Conservation (phyloP, 1,284 basidiomycete genomes). For the Wolfiporia cocos region DNA sequence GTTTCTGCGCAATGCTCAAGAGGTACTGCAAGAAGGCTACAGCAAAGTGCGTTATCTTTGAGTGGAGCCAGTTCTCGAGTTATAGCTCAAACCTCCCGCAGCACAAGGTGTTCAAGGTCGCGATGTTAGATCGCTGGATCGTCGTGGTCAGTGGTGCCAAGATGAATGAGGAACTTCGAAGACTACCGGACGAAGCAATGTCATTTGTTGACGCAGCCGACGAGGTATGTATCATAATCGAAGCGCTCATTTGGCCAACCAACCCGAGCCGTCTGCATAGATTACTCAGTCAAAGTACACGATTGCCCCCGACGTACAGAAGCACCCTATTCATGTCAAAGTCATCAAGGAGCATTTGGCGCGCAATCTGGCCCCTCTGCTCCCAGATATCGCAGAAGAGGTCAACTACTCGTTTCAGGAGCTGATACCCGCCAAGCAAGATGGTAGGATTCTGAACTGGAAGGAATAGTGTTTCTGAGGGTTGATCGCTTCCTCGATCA, state of each 20-base stretch:
- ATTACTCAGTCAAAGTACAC: constrained; percentile 4
- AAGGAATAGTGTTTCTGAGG: background rate
- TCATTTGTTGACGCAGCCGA: constrained; percentile 15
- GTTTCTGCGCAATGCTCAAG: constrained; percentile 16
- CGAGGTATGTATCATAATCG: background rate
- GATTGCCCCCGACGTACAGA: background rate
- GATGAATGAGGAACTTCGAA: constrained; percentile 28
- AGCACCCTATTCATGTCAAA: background rate
- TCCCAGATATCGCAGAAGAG: constrained; percentile 14
- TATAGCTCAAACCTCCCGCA: background rate
- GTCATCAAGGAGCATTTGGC: background rate
- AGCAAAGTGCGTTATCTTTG: constrained; percentile 1
- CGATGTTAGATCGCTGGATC: background rate
- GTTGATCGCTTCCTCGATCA: background rate
- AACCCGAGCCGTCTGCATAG: background rate
- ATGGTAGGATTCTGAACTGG: constrained; percentile 4
- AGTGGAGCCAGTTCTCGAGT: background rate
- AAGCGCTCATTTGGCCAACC: background rate
- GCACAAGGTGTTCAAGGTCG: background rate
- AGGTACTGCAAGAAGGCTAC: constrained; percentile 23
- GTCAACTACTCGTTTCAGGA: constrained; percentile 7
- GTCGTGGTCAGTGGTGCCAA: background rate
- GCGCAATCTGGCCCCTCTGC: constrained; percentile 6
- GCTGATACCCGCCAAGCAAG: background rate
- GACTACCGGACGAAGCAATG: constrained; percentile 26